Evolutionary conservation across 345 rosid genomes (phyloP), one percentile per base, ranked within the genome.

Genomic region (Raphanus raphanistrum): DNA sequence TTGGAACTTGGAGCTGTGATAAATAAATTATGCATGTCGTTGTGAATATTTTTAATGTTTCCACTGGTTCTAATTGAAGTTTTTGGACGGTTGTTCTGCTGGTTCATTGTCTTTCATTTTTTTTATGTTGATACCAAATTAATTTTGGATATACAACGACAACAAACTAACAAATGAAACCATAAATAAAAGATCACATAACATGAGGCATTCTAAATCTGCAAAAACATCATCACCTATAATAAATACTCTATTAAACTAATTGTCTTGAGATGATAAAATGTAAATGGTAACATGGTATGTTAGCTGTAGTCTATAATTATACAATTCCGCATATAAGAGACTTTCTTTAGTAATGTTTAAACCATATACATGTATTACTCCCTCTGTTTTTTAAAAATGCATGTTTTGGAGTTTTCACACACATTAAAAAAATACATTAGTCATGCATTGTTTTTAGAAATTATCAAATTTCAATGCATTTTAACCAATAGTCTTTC

Each of bases 31-130:
- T 71, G 48, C 67, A 41, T 66, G 73, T 58, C 68, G 54, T 78
- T 59, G 70, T 66, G 63, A 41, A 66, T 43, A 67, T 16, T 60
- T 27, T 17, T 55, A 55, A 6, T 7, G 28, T 48, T 58, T 59
- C 41, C 43, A 66, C 81, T 64, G 45, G 60, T 64, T 71, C 27
- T 57, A 65, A 71, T 43, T 77, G 66, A 58, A 71, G 76, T 17
- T 78, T 71, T 78, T 72, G 81, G 77, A 72, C 81, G 68, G 81
- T 78, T 62, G 69, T 78, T 66, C 43, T 48, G 73, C 81, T 78
- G 77, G 68, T 72, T 66, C 81, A 60, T 72, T 78, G 77, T 78
- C 73, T n/a, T 45, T 45, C 54, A 45, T 45, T 45, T 57, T 78
- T 36, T 78, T 65, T 66, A 71, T 59, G 72, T 77, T 71, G 36